phyloP scores from a whole-genome alignment of 148 eudicot species.

The Chenopodium album region DNA sequence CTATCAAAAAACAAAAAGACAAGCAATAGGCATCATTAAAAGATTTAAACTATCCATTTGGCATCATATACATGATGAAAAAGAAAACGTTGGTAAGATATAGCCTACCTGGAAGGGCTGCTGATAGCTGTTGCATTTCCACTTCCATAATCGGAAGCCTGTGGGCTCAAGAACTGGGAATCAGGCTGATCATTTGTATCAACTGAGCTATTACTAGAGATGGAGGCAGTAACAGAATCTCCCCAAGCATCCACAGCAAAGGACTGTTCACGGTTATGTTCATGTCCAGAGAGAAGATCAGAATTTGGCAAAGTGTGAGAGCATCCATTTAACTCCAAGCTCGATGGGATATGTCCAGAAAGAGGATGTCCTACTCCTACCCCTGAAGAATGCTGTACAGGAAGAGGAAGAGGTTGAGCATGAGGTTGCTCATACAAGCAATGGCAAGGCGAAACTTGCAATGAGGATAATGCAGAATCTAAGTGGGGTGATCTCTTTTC shows the following conservation, averaged over 20 bases:
- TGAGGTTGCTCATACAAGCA: constrained; percentile 67
- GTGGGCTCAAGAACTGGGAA: constrained; percentile 61
- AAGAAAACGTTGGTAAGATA: neutral
- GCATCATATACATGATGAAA: neutral
- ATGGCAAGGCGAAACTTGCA: constrained; percentile 76
- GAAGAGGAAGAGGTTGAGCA: constrained; percentile 81
- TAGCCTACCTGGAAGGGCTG: constrained; percentile 73
- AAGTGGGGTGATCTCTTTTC: constrained; percentile 46
- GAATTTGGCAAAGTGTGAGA: constrained; percentile 45
- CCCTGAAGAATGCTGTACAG: constrained; percentile 39
- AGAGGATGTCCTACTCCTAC: constrained; percentile 49
- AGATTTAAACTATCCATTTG: neutral
- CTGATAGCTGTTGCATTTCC: constrained; percentile 58
- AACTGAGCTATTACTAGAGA: constrained; percentile 68
- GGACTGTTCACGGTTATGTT: constrained; percentile 41
- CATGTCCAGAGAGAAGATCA: constrained; percentile 50
- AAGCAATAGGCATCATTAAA: neutral
- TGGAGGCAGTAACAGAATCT: constrained; percentile 56
- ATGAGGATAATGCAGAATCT: constrained; percentile 59
- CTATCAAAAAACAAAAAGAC: neutral
- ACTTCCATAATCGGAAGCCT: constrained; percentile 64
- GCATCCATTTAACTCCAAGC: constrained; percentile 34
- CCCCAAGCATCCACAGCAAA: constrained; percentile 38
- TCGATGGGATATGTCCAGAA: constrained; percentile 48
- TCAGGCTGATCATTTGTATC: constrained; percentile 78